phyloP scores from a whole-genome alignment of 192 early-diverging fungal genomes.

The Coemansia sp. region DNA sequence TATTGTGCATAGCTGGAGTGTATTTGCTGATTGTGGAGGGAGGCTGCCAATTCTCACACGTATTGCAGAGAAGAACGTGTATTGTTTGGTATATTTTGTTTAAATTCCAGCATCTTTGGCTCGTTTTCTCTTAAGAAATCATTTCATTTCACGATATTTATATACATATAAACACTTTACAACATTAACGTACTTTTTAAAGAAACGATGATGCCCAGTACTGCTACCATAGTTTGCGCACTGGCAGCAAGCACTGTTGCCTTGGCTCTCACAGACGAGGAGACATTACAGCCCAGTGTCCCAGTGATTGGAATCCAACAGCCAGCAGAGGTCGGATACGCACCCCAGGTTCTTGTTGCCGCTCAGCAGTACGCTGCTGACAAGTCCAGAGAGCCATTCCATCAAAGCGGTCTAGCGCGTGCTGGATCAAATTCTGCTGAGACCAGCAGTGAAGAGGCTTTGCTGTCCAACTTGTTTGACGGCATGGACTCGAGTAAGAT shows the following conservation, averaged over 20 bases:
- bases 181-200: neutral
- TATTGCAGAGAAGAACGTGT: neutral
- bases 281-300: neutral
- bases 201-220: neutral
- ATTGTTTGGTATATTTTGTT: neutral
- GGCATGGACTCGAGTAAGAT: conserved; percentile 7
- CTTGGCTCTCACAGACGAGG: neutral
- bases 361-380: conserved; percentile 34
- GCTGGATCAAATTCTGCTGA: conserved; percentile 4
- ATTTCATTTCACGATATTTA: neutral
- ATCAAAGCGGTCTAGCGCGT: conserved; percentile 9
- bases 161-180: neutral
- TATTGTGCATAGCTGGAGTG: neutral
- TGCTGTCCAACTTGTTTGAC: conserved; percentile 1
- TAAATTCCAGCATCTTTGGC: neutral
- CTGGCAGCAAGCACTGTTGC: neutral
- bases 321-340: conserved; percentile 37
- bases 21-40: no score
- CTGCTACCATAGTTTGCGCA: neutral
- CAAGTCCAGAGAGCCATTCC: conserved; percentile 5
- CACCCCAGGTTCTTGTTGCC: conserved; percentile 30
- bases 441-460: neutral
- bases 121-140: neutral
- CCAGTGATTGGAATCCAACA: neutral
- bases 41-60: neutral